Conservation (phyloP, 495 filamentous ascomycete species). For the Penicillium roqueforti region DNA sequence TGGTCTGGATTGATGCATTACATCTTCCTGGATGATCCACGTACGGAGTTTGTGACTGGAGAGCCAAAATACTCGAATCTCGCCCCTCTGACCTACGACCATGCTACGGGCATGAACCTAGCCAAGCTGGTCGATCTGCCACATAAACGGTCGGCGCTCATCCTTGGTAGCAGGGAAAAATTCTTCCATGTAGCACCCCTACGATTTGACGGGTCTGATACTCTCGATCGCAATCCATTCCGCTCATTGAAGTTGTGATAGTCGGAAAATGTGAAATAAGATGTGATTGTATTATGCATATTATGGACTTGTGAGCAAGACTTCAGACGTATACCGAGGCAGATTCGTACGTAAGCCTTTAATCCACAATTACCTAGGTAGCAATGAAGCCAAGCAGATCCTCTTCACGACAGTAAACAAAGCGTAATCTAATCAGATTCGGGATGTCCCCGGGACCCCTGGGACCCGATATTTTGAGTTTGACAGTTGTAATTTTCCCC, state of each 20-base stretch:
- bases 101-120: conserved; percentile 55
- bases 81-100: conserved; percentile 55
- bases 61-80: conserved; percentile 56
- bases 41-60: conserved; percentile 54
- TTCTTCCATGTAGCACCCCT: conserved; percentile 47
- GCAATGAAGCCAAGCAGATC: neutral
- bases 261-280: neutral
- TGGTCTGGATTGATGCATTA: conserved; percentile 63
- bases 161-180: conserved; percentile 51
- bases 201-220: conserved; percentile 44
- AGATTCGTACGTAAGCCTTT: too few relatives aligned
- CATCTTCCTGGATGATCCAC: conserved; percentile 59
- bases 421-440: neutral
- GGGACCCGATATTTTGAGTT: neutral
- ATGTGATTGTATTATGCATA: neutral
- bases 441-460: too few relatives aligned
- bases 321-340: too few relatives aligned
- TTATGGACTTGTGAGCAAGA: too few relatives aligned
- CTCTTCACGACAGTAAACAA: neutral
- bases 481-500: neutral
- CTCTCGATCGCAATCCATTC: conserved; percentile 45
- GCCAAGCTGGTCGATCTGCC: conserved; percentile 56
- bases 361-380: too few relatives aligned
- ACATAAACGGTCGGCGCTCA: conserved; percentile 53
- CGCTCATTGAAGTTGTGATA: conserved; percentile 46